Base-by-base conservation (phyloP, 2,329 filamentous ascomycete species). In the Fonsecaea pugnacius region DNA sequence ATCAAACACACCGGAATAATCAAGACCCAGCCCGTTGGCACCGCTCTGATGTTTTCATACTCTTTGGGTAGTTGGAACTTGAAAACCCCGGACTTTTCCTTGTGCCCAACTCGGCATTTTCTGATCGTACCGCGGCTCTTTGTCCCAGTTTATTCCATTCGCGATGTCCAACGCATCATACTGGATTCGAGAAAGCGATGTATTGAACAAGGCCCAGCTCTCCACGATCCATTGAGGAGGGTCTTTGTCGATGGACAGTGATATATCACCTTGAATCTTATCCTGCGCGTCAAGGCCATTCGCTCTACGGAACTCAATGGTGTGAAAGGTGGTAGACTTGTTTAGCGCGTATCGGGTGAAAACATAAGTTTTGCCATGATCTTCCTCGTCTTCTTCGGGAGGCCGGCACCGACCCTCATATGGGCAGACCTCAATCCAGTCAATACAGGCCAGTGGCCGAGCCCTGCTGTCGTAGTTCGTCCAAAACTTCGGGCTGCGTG, bases 101-200 rank as follows among this genome's bases (percentile, higher is more conserved):
- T 21, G 46, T 24, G 58, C 58, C 58, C 50, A 56, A 9, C 21
- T 5, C 2, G 58, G 46, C 7, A 48, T 61, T 5, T 32, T 33
- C 12, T 36, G 14, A 16, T 57, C 9, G 58, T 61, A 61, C 3
- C 16, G 14, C 18, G n/a, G n/a, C n/a, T 52, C 48, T 4, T 4
- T 6, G 12, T 64, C 56, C 16, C 36, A 24, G 27, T 48, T 43
- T 2, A 53, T 8, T 14, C 61, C 61, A 8, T 46, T 40, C 16
- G 61, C 61, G n/a, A 64, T 53, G 46, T 64, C 61, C 18, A 64
- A 33, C 6, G 57, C 55, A 53, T 64, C 61, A 27, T 30, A 52
- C 27, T 64, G 61, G 10, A 64, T 52, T 4, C 61, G 56, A 52
- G 61, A 38, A 18, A 64, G 55, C 6, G 61, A 60, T 3, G 61